These are phyloP conservation scores for Phialophora macrospora DNA, from an alignment of 2,329 filamentous ascomycete species.

Conservation along the genomic window DNA sequence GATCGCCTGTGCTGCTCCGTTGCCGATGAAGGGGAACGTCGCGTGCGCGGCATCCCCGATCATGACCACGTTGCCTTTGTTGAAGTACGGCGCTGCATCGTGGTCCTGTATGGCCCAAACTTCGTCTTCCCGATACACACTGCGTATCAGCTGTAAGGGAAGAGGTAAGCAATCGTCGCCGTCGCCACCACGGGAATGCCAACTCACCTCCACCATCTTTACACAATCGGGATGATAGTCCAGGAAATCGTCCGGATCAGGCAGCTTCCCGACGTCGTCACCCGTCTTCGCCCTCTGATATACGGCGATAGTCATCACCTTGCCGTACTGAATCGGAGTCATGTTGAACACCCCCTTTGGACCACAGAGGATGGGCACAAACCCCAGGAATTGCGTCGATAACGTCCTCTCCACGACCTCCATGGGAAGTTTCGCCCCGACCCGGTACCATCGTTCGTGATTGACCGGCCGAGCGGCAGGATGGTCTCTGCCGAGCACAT, in stretches of 20 bases:
- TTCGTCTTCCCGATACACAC: background rate
- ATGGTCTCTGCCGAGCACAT: conserved; percentile 40
- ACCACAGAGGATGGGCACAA: conserved; percentile 13
- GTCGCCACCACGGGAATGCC: background rate
- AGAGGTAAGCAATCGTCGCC: background rate
- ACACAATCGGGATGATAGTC: conserved; percentile 6
- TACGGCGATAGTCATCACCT: conserved; percentile 4
- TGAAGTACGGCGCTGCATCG: conserved; percentile 4
- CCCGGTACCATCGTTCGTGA: conserved; percentile 5
- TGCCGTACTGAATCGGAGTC: conserved; percentile 13
- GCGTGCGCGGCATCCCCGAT: conserved; percentile 15
- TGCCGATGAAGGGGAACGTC: conserved; percentile 13
- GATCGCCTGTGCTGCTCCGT: conserved; percentile 14
- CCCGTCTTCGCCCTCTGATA: background rate
- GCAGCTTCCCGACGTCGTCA: conserved; percentile 2
- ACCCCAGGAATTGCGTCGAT: conserved; percentile 3
- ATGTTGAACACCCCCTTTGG: conserved; percentile 6
- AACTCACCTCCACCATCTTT: conserved; percentile 11
- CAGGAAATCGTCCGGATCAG: conserved; percentile 1
- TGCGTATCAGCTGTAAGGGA: background rate
- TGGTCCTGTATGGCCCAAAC: conserved; percentile 7
- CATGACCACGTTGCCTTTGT: conserved; percentile 13
- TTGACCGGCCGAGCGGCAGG: conserved; percentile 12
- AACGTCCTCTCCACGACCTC: conserved; percentile 11
- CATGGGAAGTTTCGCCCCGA: conserved; percentile 1